Evolutionary conservation across 2,329 filamentous ascomycete species (phyloP), one percentile per base, ranked within the genome.

Genomic region (Furcasterigmium furcatum): DNA sequence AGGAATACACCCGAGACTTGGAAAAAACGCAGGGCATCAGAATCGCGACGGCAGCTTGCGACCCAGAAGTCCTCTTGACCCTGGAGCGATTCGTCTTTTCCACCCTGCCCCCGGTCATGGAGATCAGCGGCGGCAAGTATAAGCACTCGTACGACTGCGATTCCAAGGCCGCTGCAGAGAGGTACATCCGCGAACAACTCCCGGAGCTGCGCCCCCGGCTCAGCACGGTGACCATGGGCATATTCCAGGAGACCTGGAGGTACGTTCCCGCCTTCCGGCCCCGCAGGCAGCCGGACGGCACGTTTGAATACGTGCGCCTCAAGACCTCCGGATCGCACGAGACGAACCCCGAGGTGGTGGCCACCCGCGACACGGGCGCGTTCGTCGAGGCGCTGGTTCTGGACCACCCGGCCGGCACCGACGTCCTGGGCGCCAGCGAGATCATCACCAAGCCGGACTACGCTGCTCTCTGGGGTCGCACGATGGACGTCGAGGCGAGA

Each of bases 11-110:
- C 4, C 46, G 47, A 41, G 50, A 53, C 20, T 35, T 43, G 3
- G 52, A 57, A 32, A 43, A 29, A n/a, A 25, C 32, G 3, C 55
- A 54, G 35, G 50, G 50, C 21, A 49, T 51, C 30, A 55, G 54
- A 30, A 41, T 54, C 13, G 49, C 53, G 25, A 45, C 40, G 7
- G 55, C 55, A 2, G 55, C 53, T 5, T 13, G 29, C 5, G 38
- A 45, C 12, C 45, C 48, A 4, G 19, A 21, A 4, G 49, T 50
- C 4, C 43, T 53, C n/a, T 8, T 35, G 4, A 53, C 50, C 4
- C 48, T 61, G n/a, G 44, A 22, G 18, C 35, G 10, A 8, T 48
- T 43, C 22, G 35, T 48, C 43, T 45, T 48, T 13, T 40, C 32
- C 2, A 43, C 32, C 8, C 35, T 48, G 27, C 7, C 22, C 25